Percentiles rank a stretch among this genome's conserved stretches.
These are phyloP conservation scores for Pseudovirgaria hyperparasitica DNA, from an alignment of 2,329 filamentous ascomycete species.

Conservation along the genomic window DNA sequence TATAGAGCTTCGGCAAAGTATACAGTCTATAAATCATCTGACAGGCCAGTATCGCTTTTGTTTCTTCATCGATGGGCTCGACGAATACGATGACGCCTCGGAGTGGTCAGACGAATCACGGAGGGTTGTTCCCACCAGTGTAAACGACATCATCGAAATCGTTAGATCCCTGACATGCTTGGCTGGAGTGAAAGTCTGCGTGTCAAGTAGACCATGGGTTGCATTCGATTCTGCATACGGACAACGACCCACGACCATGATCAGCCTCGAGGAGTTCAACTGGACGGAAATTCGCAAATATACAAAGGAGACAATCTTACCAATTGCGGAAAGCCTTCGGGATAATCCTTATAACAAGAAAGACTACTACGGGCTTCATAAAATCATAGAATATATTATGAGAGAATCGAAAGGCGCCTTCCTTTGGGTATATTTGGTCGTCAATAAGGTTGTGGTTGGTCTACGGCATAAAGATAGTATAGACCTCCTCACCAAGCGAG, in stretches of 20 bases:
- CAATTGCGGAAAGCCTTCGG: not conserved
- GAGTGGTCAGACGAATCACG: no score
- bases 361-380: not conserved
- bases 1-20: not conserved
- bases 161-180: conserved; percentile 8
- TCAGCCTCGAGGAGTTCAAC: conserved; percentile 1
- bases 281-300: conserved; percentile 1
- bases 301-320: not conserved
- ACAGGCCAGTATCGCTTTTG: conserved; percentile 1
- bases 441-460: conserved; percentile 3
- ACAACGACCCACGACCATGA: conserved; percentile 1
- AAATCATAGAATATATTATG: conserved; percentile 1
- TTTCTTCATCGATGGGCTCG: conserved; percentile 10
- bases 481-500: conserved; percentile 3
- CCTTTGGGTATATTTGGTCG: conserved; percentile 6
- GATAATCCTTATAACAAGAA: not conserved
- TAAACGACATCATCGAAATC: conserved; percentile 8
- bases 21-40: not conserved
- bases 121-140: no score
- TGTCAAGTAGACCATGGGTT: conserved; percentile 5
- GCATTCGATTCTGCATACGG: conserved; percentile 4
- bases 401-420: conserved; percentile 6
- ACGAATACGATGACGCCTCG: conserved; percentile 8
- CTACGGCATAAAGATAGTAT: conserved; percentile 1
- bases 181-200: conserved; percentile 5